Percentiles rank a stretch among this genome's conserved stretches.
phyloP scores from a whole-genome alignment of 2,329 filamentous ascomycete species.

The Aureobasidium sp. region DNA sequence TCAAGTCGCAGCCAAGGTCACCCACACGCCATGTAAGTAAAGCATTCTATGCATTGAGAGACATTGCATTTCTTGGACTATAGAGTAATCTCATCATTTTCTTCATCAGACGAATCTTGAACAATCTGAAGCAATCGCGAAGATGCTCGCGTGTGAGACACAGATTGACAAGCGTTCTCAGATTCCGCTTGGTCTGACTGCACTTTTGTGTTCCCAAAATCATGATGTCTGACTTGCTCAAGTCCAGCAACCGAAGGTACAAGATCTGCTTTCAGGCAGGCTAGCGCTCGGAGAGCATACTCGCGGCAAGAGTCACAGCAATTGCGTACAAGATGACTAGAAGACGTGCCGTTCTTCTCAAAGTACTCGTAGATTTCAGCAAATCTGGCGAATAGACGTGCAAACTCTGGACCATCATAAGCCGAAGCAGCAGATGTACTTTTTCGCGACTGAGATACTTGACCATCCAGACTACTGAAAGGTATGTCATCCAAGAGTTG shows the following conservation, averaged over 20 bases:
- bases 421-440: no score
- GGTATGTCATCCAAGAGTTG: not conserved
- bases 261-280: not conserved
- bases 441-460: no score
- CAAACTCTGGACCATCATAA: not conserved
- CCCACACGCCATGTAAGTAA: no score
- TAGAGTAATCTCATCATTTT: no score
- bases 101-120: no score
- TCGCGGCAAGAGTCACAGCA: not conserved
- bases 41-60: no score
- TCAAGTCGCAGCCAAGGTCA: no score
- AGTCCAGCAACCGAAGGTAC: not conserved
- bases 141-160: no score
- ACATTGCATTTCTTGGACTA: no score
- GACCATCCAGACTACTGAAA: not conserved
- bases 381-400: not conserved
- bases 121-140: no score
- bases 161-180: no score
- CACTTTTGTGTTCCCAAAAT: not conserved
- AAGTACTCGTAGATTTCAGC: not conserved
- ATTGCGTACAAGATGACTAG: not conserved
- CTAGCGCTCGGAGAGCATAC: not conserved
- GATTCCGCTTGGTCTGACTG: no score
- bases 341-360: not conserved
- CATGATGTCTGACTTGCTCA: not conserved